Evolutionary conservation across 2,329 filamentous ascomycete species (phyloP).

Genomic region (Dactylellina haptotyla): DNA sequence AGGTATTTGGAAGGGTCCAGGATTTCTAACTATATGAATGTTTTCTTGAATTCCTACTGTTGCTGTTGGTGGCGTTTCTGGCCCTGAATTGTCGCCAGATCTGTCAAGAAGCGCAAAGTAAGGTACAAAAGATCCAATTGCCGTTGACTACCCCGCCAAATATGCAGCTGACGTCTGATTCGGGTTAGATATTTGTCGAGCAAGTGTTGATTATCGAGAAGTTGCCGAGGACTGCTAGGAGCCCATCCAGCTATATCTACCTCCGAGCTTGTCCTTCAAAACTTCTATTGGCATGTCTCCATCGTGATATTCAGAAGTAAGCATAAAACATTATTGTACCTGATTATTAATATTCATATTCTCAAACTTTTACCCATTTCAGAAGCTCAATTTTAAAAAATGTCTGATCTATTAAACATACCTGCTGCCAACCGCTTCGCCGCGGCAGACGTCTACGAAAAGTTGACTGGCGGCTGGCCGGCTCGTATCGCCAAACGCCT

Average conservation of each 20-base stretch:
- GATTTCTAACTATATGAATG: too few species aligned
- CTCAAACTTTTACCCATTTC: too few species aligned
- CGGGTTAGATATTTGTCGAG: neutral
- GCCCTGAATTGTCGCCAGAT: neutral
- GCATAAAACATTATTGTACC: too few species aligned
- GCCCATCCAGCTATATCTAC: too few species aligned
- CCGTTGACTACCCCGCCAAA: neutral
- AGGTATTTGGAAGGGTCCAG: neutral
- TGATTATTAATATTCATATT: neutral
- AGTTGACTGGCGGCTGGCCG: slow-evolving; percentile 48
- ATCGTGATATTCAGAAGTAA: too few species aligned
- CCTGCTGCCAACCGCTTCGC: slow-evolving; percentile 13
- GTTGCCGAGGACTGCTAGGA: too few species aligned
- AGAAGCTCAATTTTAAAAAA: neutral
- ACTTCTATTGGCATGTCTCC: too few species aligned
- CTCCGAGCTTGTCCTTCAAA: too few species aligned
- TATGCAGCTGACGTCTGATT: neutral
- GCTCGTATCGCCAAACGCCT: slow-evolving; percentile 33
- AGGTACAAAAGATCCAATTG: neutral
- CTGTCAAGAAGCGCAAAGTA: neutral
- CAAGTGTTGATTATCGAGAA: neutral
- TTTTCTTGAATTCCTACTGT: too few species aligned
- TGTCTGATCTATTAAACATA: neutral
- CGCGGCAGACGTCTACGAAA: slow-evolving; percentile 41
- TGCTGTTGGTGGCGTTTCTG: neutral